Conservation (phyloP, 176 grass and related monocot genomes). For the Calamus simplicifolius region DNA sequence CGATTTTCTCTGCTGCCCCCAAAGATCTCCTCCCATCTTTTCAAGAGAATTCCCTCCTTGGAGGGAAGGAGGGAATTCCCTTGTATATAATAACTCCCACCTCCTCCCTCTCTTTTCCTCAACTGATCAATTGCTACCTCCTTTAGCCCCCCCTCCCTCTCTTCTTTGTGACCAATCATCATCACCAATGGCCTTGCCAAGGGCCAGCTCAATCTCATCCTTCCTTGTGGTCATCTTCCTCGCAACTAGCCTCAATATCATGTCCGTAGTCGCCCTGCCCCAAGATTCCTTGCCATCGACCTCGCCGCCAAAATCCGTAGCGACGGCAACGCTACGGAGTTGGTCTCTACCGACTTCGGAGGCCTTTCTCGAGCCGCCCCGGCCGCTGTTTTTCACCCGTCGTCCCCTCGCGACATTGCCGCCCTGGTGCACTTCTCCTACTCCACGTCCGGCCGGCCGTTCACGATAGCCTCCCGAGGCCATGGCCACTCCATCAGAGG, state of each 20-base stretch:
- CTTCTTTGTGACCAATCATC: background rate
- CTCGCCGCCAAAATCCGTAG: constrained; percentile 27
- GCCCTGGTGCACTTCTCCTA: constrained; percentile 34
- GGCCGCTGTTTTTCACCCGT: constrained; percentile 53
- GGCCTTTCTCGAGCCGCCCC: background rate
- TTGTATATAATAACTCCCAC: background rate
- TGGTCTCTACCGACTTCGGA: constrained; percentile 44
- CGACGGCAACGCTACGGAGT: constrained; percentile 9
- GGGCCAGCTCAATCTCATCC: background rate
- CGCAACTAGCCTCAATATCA: background rate
- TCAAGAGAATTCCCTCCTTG: too few relatives aligned
- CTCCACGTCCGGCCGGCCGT: constrained; percentile 16
- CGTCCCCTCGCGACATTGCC: constrained; percentile 38
- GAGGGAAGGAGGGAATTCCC: background rate
- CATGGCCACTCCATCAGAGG: constrained; percentile 44
- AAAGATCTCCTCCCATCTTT: too few relatives aligned
- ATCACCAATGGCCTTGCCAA: background rate
- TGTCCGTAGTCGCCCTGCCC: background rate
- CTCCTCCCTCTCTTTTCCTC: background rate
- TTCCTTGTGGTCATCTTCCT: background rate
- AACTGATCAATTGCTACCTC: background rate
- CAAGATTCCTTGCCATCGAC: constrained; percentile 26
- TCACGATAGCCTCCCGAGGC: constrained; percentile 46
- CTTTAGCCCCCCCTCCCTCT: background rate
- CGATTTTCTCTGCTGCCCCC: too few relatives aligned